Conservation (phyloP, 352 stramenopile species). For the Globisporangium splendens region DNA sequence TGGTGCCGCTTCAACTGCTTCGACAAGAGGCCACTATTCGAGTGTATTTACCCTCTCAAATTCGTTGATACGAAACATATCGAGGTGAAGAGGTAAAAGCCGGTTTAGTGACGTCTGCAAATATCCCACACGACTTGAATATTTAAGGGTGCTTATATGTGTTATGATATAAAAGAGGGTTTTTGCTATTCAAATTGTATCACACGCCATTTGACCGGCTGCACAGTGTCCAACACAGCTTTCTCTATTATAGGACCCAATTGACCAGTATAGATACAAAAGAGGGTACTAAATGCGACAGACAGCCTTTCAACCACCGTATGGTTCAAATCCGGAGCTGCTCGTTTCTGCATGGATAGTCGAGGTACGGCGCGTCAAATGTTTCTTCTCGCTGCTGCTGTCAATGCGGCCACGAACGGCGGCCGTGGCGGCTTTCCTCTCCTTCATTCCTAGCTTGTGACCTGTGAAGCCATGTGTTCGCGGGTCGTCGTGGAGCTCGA, state of each 20-base stretch:
- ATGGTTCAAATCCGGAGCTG: neutral
- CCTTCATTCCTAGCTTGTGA: neutral
- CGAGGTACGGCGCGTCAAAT: neutral
- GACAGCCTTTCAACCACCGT: neutral
- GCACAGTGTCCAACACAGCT: no score
- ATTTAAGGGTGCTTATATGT: no score
- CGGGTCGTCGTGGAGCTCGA: conserved; percentile 11
- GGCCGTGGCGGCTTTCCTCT: neutral
- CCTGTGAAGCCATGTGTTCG: neutral
- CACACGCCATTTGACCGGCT: no score
- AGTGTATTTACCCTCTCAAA: neutral
- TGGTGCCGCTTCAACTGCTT: neutral
- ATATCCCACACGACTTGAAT: no score
- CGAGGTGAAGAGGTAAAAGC: neutral
- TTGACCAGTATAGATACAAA: neutral
- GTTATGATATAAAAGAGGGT: no score
- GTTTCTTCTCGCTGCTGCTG: neutral
- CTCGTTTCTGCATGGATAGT: neutral
- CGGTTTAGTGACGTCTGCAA: neutral
- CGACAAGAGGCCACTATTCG: neutral
- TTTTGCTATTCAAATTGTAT: no score
- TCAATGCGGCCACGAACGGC: neutral
- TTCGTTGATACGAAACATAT: neutral
- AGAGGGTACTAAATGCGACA: neutral
- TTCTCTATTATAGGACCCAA: no score